A percentile compares a stretch with the other conserved stretches of the same genome.
Conservation (phyloP, 2,329 filamentous ascomycete species). For the Aspergillus calidoustus region DNA sequence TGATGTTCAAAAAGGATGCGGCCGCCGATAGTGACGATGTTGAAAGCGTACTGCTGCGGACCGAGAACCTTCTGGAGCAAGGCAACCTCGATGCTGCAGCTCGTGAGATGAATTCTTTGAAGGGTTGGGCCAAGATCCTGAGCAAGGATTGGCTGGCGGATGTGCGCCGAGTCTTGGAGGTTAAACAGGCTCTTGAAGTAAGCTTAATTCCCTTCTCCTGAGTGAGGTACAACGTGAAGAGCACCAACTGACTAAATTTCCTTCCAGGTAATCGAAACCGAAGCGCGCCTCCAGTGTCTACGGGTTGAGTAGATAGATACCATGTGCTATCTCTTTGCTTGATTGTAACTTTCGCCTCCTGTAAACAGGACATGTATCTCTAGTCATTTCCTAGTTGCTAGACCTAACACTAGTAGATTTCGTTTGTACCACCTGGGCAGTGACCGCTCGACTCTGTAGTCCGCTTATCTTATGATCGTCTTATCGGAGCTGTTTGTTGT, state of each 20-base stretch:
- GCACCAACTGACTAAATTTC: conserved; percentile 23
- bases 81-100: conserved; percentile 90
- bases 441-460: neutral
- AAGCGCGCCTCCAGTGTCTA: conserved; percentile 86
- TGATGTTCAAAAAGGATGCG: conserved; percentile 94
- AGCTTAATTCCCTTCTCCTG: conserved; percentile 41
- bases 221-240: neutral
- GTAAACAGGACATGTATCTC: conserved; percentile 44
- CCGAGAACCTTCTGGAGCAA: conserved; percentile 89
- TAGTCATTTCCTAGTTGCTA: conserved; percentile 43
- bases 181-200: conserved; percentile 94
- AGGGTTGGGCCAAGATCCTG: conserved; percentile 93
- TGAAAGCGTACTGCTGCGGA: conserved; percentile 87
- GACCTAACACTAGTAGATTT: conserved; percentile 45
- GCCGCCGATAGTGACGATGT: conserved; percentile 85
- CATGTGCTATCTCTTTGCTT: conserved; percentile 33
- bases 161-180: conserved; percentile 89
- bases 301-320: conserved; percentile 68
- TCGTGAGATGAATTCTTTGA: conserved; percentile 89
- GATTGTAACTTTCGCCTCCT: conserved; percentile 37
- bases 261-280: conserved; percentile 79
- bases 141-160: conserved; percentile 93
- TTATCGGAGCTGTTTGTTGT: conserved; percentile 24
- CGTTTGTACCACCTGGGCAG: conserved; percentile 15
- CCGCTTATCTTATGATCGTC: neutral